Evolutionary conservation across 208 protist species (phyloP), one percentile per base, ranked within the genome.

Genomic region (Novymonas esmeraldas): DNA sequence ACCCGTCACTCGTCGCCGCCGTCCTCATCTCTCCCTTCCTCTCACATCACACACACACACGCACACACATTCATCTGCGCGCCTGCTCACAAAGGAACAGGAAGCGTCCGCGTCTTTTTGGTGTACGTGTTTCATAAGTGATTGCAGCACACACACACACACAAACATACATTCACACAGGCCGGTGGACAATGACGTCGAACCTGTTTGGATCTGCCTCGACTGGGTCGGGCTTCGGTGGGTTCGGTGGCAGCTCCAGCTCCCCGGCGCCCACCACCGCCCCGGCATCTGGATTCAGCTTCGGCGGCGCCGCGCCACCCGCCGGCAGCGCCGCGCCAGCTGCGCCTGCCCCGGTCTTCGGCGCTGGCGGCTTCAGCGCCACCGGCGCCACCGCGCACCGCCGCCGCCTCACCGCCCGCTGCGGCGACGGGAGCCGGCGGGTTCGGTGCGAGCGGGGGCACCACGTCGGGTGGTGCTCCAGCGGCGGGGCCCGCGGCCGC

Each of bases 181-280:
- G 41, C n/a, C 16, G 33, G 33, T 24, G 11, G 52, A 63, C 29
- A 13, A 71, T 71, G 65, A 11, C 65, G 3, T 56, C 59, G 5
- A 71, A 71, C 16, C 26, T 56, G 0, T 71, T 71, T 49, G 20
- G 14, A 13, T 6, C 59, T 10, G 49, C 10, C 18, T 26, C 41
- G 18, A 18, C 44, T 18, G 20, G 42, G 26, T 7, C 28, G 16
- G 29, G 29, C 45, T 39, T 39, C 33, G 44, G 28, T n/a, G 59
- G 39, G 26, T 48, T 48, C 39, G 16, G 26, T 58, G 20, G 52
- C 18, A 34, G 33, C 34, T 42, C 42, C 33, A 58, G 20, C 33
- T n/a, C n/a, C n/a, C 18, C 52, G n/a, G 33, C 52, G 3, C 33
- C 52, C 33, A 10, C 31, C 29, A 44, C 52, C 11, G 52, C 24